Conservation (phyloP, 1,139 yeast genomes). For the Hanseniaspora sp. region DNA sequence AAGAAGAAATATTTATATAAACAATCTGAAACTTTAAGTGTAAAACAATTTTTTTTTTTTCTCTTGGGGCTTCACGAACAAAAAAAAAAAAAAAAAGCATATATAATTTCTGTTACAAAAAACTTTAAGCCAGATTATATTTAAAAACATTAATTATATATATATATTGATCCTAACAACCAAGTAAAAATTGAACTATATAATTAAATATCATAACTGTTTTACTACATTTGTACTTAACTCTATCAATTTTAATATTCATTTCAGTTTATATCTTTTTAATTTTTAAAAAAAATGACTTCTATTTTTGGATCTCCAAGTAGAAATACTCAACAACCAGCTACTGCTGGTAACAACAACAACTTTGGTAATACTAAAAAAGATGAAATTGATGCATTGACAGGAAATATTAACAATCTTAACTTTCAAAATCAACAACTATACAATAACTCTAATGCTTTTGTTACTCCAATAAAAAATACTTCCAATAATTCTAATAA, state of each 20-base stretch:
- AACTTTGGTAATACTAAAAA: too few species aligned
- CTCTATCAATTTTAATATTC: too few species aligned
- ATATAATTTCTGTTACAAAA: not conserved
- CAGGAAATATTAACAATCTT: conserved; percentile 29
- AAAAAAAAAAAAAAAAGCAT: not conserved
- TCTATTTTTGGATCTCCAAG: conserved; percentile 11
- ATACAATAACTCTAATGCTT: not conserved
- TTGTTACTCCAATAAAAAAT: conserved; percentile 21
- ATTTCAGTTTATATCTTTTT: too few species aligned
- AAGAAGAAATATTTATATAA: conserved; percentile 7
- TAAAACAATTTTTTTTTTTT: not conserved
- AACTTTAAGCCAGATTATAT: too few species aligned
- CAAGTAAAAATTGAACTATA: too few species aligned
- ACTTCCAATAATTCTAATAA: not conserved
- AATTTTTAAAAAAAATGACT: not conserved
- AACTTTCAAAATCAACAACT: conserved; percentile 22
- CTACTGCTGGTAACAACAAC: not conserved
- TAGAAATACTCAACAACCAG: conserved; percentile 4
- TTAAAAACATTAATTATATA: too few species aligned
- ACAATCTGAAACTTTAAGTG: not conserved
- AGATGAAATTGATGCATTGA: conserved; percentile 26
- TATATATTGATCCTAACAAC: too few species aligned
- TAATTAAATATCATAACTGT: too few species aligned
- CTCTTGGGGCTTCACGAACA: not conserved
- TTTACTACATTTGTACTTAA: too few species aligned